Base-by-base conservation (phyloP, 2,329 filamentous ascomycete genomes). In the Cytospora mali region DNA sequence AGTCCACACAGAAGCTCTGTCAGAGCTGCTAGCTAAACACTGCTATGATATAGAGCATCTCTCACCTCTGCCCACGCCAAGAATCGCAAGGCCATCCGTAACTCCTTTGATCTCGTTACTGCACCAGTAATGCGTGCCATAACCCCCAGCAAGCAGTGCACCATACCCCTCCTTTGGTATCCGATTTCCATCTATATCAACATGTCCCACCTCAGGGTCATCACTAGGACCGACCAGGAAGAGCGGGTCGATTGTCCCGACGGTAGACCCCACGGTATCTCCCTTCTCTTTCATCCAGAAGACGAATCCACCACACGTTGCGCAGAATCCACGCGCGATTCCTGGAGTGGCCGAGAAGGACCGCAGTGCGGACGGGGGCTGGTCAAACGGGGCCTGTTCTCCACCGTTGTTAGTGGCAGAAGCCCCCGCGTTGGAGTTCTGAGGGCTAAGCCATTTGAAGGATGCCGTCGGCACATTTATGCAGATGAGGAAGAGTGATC, bases 291-390 rank as follows among this genome's bases (percentile, higher is more conserved):
- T 66, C 11, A 73, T 73, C 79, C 79, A 84, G 68, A 76, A 81
- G n/a, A 85, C 66, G 51, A 80, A 75, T 39, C 78, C 79, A 16
- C 83, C 81, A 71, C 83, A 85, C 2, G 66, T 69, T 25, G 68
- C 65, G 70, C 83, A 85, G 73, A 85, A 83, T 1, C 74, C 77
- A 21, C 83, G 80, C 64, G 76, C 72, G 56, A 70, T 72, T 1
- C 68, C 70, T 0, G 76, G 70, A 1, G 77, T 76, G 31, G 80
- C 77, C 29, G 71, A 70, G 71, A 76, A 84, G 16, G 72, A 71
- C 49, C 73, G 71, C 9, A 80, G 73, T 1, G 39, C 75, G 73
- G 28, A 72, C 64, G 16, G 71, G 69, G 21, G 67, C 35, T 28
- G 71, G 13, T 51, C 46, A 39, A 57, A 57, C 3, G 23, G 33